phyloP scores from a whole-genome alignment of 2,329 filamentous ascomycete genomes.

The Pestalotiopsis sp. region DNA sequence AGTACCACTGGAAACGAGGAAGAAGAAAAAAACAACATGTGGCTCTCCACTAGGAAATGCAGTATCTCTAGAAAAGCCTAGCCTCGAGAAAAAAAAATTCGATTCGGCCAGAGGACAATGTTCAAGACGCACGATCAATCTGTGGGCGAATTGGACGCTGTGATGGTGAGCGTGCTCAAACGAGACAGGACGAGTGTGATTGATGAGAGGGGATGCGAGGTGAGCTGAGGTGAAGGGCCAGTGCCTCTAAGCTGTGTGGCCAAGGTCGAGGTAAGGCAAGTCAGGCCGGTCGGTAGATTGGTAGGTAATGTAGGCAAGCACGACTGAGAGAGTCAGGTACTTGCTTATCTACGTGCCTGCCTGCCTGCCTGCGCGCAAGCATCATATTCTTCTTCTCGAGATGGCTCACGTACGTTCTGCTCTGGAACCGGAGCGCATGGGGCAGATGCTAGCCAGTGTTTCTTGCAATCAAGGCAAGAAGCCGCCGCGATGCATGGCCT shows the following conservation, averaged over 20 bases:
- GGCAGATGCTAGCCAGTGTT: slow-evolving; percentile 11
- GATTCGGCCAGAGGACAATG: neutral
- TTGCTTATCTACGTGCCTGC: neutral
- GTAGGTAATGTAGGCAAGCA: neutral
- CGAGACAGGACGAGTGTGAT: neutral
- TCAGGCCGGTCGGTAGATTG: neutral
- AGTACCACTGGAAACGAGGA: slow-evolving; percentile 12
- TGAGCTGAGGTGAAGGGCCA: slow-evolving; percentile 4
- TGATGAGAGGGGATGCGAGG: neutral
- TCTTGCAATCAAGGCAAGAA: slow-evolving; percentile 34
- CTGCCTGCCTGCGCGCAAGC: neutral
- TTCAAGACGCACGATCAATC: slow-evolving; percentile 15
- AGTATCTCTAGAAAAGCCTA: neutral
- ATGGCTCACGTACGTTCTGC: neutral
- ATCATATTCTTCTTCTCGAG: neutral
- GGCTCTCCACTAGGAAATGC: slow-evolving; percentile 1
- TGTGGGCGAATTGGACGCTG: neutral
- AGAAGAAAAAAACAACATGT: slow-evolving; percentile 11
- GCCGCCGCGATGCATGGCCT: slow-evolving; percentile 33
- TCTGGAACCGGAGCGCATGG: neutral
- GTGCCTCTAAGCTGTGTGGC: slow-evolving; percentile 21
- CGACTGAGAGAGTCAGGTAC: neutral
- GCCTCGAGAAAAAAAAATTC: neutral
- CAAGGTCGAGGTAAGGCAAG: slow-evolving; percentile 18
- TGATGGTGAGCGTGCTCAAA: neutral